Conservation (phyloP, 257 asterid species). For the Solanum peruvianum region DNA sequence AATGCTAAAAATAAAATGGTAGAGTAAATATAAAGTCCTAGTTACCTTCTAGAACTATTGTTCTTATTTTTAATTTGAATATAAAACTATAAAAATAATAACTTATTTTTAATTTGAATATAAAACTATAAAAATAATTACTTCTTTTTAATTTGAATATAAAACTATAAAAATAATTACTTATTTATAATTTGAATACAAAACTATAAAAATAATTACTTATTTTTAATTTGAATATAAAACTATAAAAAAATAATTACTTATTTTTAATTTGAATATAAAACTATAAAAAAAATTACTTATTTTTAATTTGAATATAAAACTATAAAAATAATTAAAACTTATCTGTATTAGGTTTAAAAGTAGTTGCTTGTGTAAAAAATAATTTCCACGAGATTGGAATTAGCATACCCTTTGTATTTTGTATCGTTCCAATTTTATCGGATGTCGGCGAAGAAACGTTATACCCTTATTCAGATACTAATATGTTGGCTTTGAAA, state of each 20-base stretch:
- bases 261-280: neutral
- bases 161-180: neutral
- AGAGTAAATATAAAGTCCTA: neutral
- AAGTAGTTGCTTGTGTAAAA: neutral
- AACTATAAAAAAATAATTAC: neutral
- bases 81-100: too few relatives aligned
- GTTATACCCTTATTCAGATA: neutral
- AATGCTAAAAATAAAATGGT: neutral
- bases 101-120: too few relatives aligned
- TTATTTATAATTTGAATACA: neutral
- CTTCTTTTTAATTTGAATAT: neutral
- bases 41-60: neutral
- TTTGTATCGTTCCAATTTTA: neutral
- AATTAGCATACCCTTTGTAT: neutral
- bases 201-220: too few relatives aligned
- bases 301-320: too few relatives aligned
- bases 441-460: neutral
- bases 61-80: neutral
- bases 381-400: neutral
- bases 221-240: too few relatives aligned
- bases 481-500: neutral
- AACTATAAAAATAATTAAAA: too few relatives aligned
- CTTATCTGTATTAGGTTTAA: neutral
- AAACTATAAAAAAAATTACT: too few relatives aligned
- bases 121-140: too few relatives aligned